Evolutionary conservation across 257 asterid genomes (phyloP).

Genomic region (Solanum medicagineum): DNA sequence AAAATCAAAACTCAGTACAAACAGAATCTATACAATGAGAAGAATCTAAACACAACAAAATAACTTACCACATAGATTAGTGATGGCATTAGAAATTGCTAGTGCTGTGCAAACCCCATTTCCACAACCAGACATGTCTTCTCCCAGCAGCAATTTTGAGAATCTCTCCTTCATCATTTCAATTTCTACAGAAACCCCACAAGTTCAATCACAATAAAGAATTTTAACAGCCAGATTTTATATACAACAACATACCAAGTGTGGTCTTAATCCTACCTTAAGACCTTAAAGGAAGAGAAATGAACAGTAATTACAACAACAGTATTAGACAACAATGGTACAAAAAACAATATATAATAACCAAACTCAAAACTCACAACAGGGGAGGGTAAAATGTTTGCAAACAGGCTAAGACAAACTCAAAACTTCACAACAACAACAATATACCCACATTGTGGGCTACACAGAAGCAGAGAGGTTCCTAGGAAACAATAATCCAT

Average conservation of each 20-base stretch:
- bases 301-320: neutral
- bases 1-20: neutral
- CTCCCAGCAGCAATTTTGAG: constrained; percentile 74
- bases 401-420: neutral
- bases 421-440: neutral
- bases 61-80: constrained; percentile 68
- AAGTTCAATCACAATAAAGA: neutral
- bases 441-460: no score
- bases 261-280: no score
- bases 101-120: constrained; percentile 80
- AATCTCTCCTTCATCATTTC: constrained; percentile 87
- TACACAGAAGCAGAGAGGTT: no score
- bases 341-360: neutral
- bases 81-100: constrained; percentile 82
- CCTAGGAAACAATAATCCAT: no score
- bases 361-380: neutral
- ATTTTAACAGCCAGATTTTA: neutral
- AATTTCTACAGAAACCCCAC: constrained; percentile 19
- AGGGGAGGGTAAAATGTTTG: no score
- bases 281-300: neutral
- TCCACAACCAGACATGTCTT: constrained; percentile 90
- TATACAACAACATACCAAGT: neutral
- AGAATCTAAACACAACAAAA: neutral
- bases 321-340: neutral
- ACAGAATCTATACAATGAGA: neutral